Evolutionary conservation across 148 eudicot species (phyloP).

Genomic region (Pharnaceum exiguum): DNA sequence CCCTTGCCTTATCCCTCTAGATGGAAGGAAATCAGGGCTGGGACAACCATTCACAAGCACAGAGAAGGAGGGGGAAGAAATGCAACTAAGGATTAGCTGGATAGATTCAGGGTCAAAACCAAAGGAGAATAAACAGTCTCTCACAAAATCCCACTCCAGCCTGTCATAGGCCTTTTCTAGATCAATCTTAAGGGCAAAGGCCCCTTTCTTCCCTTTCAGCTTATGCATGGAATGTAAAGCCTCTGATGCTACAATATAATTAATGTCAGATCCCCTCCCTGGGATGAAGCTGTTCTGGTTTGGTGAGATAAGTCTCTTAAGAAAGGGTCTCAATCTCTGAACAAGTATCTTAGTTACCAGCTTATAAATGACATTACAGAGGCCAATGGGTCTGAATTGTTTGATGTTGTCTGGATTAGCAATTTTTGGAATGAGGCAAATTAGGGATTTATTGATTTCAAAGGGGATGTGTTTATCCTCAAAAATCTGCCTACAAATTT

Average conservation of each 20-base stretch:
- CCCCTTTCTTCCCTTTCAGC: rapidly evolving
- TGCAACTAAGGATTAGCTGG: neutral
- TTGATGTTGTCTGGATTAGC: neutral
- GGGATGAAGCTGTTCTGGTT: neutral
- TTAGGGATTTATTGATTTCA: neutral
- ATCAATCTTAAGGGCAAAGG: neutral
- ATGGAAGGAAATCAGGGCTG: neutral
- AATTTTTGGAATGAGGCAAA: neutral
- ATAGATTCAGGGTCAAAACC: neutral
- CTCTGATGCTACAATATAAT: neutral
- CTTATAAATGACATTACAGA: neutral
- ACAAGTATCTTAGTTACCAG: neutral
- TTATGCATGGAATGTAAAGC: neutral
- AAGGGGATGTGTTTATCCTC: neutral
- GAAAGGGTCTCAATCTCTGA: neutral
- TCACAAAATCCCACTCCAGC: neutral
- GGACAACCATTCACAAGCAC: neutral
- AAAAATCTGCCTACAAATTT: neutral
- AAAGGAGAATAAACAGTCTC: neutral
- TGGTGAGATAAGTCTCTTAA: neutral
- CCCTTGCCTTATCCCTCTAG: neutral
- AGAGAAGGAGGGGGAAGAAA: neutral
- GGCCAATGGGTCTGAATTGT: neutral
- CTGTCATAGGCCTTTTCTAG: neutral
- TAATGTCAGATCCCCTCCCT: neutral